Evolutionary conservation across 176 grass and related monocot species (phyloP).

Genomic region (Avena insularis): DNA sequence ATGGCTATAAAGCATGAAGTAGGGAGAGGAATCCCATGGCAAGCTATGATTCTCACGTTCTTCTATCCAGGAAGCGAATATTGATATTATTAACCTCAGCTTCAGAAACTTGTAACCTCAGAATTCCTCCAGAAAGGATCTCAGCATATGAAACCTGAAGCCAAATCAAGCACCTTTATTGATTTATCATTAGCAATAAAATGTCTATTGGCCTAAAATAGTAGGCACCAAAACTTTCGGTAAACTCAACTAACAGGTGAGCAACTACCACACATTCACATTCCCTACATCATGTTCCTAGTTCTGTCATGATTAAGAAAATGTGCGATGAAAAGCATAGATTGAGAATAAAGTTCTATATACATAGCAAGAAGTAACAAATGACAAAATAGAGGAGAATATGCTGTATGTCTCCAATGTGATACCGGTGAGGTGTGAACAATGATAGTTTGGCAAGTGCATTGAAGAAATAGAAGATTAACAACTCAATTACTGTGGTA

Average conservation of each 20-base stretch:
- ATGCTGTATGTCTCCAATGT: slow-evolving; percentile 24
- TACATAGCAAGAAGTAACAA: slow-evolving; percentile 26
- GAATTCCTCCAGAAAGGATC: slow-evolving; percentile 94
- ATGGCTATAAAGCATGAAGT: slow-evolving; percentile 26
- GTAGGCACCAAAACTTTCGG: background rate
- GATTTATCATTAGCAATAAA: slow-evolving; percentile 38
- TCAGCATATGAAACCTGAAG: slow-evolving; percentile 86
- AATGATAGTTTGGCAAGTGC: background rate
- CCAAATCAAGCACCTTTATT: slow-evolving; percentile 42
- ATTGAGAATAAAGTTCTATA: slow-evolving; percentile 18
- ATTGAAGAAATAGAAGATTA: slow-evolving; percentile 6
- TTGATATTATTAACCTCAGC: slow-evolving; percentile 95
- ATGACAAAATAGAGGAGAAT: background rate
- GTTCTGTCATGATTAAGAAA: slow-evolving; percentile 14
- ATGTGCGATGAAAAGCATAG: background rate
- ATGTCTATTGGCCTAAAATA: background rate
- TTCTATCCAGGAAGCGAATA: slow-evolving; percentile 93
- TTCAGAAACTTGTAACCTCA: slow-evolving; percentile 87
- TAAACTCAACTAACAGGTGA: background rate
- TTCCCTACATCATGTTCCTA: background rate
- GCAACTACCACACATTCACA: slow-evolving; percentile 24
- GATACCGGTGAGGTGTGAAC: slow-evolving; percentile 4
- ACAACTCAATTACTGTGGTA: background rate
- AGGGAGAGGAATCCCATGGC: slow-evolving; percentile 16
- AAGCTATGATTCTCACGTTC: slow-evolving; percentile 67